A percentile compares a stretch with the other conserved stretches of the same genome.
phyloP scores from a whole-genome alignment of 2,329 filamentous ascomycete species.

The Fusarium euwallaceae region DNA sequence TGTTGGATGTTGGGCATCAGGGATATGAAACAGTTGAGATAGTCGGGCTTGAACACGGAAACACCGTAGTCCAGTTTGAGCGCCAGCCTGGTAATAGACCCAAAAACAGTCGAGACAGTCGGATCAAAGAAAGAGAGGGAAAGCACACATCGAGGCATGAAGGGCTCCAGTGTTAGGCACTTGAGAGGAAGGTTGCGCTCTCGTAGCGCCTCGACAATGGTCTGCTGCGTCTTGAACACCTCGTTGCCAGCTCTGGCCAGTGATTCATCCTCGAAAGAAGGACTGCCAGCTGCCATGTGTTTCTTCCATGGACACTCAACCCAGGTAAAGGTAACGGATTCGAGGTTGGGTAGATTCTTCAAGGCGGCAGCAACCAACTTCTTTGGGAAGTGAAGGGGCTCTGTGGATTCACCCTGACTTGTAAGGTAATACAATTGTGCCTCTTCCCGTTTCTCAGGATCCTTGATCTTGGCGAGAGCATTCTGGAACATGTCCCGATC shows the following conservation, averaged over 20 bases:
- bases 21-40: constrained; percentile 37
- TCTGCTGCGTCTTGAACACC: constrained; percentile 33
- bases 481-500: constrained; percentile 14
- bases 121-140: constrained; percentile 17
- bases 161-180: constrained; percentile 37
- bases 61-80: constrained; percentile 20
- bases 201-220: constrained; percentile 34
- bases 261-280: constrained; percentile 33
- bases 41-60: constrained; percentile 22
- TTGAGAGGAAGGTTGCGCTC: constrained; percentile 29
- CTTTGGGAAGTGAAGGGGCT: constrained; percentile 14
- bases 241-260: constrained; percentile 30
- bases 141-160: constrained; percentile 17
- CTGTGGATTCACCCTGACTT: constrained; percentile 16
- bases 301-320: constrained; percentile 38
- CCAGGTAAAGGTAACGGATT: constrained; percentile 42
- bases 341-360: constrained; percentile 35
- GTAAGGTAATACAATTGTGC: constrained; percentile 19
- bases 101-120: constrained; percentile 17
- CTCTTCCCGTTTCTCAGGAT: constrained; percentile 1
- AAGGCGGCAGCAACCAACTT: constrained; percentile 30
- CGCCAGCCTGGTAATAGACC: constrained; percentile 26
- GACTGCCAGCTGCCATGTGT: neutral
- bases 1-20: constrained; percentile 37
- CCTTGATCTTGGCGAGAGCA: neutral